Percentiles rank a stretch among this genome's conserved stretches.
Evolutionary conservation across 108 stramenopile species (phyloP).

Genomic region (Mediolabrus comicus): DNA sequence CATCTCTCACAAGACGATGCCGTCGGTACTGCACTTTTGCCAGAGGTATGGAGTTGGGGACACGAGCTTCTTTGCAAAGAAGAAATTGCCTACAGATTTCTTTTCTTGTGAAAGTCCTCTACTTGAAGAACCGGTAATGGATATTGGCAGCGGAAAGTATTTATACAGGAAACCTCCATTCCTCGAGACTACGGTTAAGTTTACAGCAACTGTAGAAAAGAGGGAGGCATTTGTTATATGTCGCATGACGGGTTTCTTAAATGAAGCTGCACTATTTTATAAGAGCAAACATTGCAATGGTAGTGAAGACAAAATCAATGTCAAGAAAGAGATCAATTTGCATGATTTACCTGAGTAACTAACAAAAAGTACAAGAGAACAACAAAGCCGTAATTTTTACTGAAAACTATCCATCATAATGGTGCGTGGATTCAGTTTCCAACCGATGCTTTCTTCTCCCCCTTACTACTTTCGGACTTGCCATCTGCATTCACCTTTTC

Average conservation of each 20-base stretch:
- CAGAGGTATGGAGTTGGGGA: conserved; percentile 50
- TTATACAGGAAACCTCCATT: conserved; percentile 3
- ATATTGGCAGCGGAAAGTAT: conserved; percentile 11
- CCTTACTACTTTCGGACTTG: too few relatives aligned
- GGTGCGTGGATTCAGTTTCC: too few relatives aligned
- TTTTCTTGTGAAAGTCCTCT: conserved; percentile 26
- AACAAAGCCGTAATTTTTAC: too few relatives aligned
- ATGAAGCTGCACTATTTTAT: conserved; percentile 6
- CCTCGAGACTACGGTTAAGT: background rate
- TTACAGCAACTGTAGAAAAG: background rate
- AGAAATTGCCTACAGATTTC: conserved; percentile 40
- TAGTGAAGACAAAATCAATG: background rate
- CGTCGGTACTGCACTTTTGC: conserved; percentile 63
- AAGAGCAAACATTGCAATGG: conserved; percentile 7
- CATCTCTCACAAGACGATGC: conserved; percentile 10
- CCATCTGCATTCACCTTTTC: background rate
- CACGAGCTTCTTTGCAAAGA: conserved; percentile 45
- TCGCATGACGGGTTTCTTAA: conserved; percentile 10
- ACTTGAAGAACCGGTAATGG: background rate
- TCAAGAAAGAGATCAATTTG: conserved; percentile 7
- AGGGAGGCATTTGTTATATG: conserved; percentile 9
- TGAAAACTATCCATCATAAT: too few relatives aligned
- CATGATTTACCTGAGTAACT: conserved; percentile 7
- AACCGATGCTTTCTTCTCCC: too few relatives aligned
- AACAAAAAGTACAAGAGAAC: too few relatives aligned